Conservation (phyloP, 148 eudicot species). For the Rhododendron ferrugineum region DNA sequence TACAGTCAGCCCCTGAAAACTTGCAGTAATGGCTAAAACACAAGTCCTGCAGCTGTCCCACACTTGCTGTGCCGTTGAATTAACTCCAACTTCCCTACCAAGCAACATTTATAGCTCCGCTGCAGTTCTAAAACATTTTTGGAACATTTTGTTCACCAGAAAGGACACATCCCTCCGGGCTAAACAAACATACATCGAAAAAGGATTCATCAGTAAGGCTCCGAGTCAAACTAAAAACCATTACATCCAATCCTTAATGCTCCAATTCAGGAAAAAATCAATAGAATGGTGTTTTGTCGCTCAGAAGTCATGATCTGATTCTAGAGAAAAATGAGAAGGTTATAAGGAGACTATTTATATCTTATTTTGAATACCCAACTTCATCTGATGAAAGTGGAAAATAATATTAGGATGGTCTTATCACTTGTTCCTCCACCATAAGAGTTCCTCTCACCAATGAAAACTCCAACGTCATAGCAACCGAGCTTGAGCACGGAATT, state of each 20-base stretch:
- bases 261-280: not conserved
- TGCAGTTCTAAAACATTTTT: not conserved
- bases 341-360: not conserved
- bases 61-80: not conserved
- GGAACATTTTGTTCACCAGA: not conserved
- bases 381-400: not conserved
- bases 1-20: not conserved
- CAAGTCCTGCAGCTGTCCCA: not conserved
- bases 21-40: not conserved
- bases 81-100: not conserved
- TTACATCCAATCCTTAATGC: not conserved
- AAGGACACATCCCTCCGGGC: not conserved
- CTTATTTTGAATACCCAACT: not conserved
- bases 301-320: not conserved
- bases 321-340: not conserved
- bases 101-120: not conserved
- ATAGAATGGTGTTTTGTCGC: not conserved
- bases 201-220: not conserved
- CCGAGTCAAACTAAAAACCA: not conserved
- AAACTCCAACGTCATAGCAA: not conserved
- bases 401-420: not conserved
- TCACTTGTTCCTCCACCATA: not conserved
- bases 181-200: not conserved
- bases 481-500: not conserved
- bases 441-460: not conserved